phyloP scores from a whole-genome alignment of 108 stramenopile species.

The Fragilaria crotonensis region DNA sequence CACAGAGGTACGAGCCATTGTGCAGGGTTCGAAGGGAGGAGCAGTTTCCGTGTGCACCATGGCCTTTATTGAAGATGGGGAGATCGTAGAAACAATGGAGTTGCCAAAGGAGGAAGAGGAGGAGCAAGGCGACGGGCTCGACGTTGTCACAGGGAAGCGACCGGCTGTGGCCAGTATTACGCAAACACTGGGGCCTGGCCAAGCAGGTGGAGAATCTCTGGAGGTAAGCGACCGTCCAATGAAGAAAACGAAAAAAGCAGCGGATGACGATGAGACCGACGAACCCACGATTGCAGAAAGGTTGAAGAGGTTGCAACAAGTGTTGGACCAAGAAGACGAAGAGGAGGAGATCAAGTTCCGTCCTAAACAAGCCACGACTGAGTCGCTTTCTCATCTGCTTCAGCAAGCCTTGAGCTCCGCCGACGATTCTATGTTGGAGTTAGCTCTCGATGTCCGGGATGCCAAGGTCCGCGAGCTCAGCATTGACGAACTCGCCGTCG shows the following conservation, averaged over 20 bases:
- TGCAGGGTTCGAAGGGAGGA: background rate
- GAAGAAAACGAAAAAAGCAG: conserved; percentile 20
- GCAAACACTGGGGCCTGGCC: conserved; percentile 37
- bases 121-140: conserved; percentile 1
- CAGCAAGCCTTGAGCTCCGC: conserved; percentile 41
- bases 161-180: conserved; percentile 13
- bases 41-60: background rate
- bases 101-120: conserved; percentile 3
- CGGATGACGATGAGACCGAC: conserved; percentile 17
- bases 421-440: conserved; percentile 40
- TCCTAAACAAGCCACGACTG: conserved; percentile 44
- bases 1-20: conserved; percentile 3
- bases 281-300: conserved; percentile 47
- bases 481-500: conserved; percentile 19
- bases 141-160: conserved; percentile 7
- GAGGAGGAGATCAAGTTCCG: conserved; percentile 17
- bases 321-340: conserved; percentile 22
- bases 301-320: conserved; percentile 24
- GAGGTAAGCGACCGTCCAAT: conserved; percentile 6
- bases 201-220: conserved; percentile 36
- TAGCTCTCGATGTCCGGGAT: conserved; percentile 42
- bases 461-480: conserved; percentile 22
- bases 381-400: conserved; percentile 40
- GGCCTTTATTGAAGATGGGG: conserved; percentile 10
- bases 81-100: background rate